phyloP scores from a whole-genome alignment of 768 basidiomycete species.

The Exsudoporus frostii region DNA sequence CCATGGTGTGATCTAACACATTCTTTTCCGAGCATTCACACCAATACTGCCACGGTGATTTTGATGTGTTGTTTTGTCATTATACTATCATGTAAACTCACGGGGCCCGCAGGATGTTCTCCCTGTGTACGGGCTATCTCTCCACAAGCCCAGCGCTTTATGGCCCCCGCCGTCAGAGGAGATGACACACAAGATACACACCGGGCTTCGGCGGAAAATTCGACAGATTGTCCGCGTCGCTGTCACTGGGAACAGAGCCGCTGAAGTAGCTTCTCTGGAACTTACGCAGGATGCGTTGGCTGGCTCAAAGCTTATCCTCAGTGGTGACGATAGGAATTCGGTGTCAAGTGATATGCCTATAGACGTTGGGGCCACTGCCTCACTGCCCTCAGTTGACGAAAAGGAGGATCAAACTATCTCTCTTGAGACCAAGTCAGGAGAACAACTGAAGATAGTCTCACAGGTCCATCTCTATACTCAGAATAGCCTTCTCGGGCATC shows the following conservation, averaged over 20 bases:
- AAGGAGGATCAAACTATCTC: conserved; percentile 43
- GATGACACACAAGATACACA: conserved; percentile 54
- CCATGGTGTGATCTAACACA: conserved; percentile 96
- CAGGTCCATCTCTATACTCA: conserved; percentile 88
- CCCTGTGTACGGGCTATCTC: conserved; percentile 68
- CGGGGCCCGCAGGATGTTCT: conserved; percentile 62
- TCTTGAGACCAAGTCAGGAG: conserved; percentile 46
- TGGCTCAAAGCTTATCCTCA: conserved; percentile 8
- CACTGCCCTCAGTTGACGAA: conserved; percentile 39
- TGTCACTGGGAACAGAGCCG: conserved; percentile 11
- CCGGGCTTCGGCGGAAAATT: conserved; percentile 56
- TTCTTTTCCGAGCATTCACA: conserved; percentile 85
- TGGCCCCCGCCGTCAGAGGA: conserved; percentile 78
- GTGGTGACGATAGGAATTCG: conserved; percentile 4
- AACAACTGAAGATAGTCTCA: conserved; percentile 50
- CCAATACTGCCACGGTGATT: conserved; percentile 78
- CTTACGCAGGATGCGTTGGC: conserved; percentile 3
- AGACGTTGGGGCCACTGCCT: conserved; percentile 47
- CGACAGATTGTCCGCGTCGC: conserved; percentile 50
- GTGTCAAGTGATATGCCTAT: conserved; percentile 35
- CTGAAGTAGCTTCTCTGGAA: not conserved
- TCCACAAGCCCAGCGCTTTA: conserved; percentile 73
- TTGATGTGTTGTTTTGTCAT: not conserved
- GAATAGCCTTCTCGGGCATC: conserved; percentile 74
- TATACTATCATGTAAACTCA: not conserved